Evolutionary conservation across 2,329 filamentous ascomycete species (phyloP), one percentile per base, ranked within the genome.

Genomic region (Aspergillus quadrilineatus): DNA sequence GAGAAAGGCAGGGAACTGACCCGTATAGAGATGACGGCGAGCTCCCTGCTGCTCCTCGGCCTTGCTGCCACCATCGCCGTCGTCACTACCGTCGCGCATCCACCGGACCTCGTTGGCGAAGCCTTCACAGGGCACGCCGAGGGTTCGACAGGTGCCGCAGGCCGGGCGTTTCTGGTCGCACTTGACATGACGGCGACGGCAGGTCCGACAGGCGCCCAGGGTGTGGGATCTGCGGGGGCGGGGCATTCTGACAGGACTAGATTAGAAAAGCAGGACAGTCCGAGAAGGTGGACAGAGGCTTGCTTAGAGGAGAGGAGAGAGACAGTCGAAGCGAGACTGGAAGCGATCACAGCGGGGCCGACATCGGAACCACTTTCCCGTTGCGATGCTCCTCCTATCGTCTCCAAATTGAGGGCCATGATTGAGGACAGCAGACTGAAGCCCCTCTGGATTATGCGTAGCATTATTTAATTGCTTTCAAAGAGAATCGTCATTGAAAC

Each of bases 151-250:
- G 1, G 63, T 72, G 14, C 65, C 60, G 53, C 72, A 74, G 3
- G 59, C 56, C 26, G 72, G 71, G 36, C 65, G 64, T 54, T 63
- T 66, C 49, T 73, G 70, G 46, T 74, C 72, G 52, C 72, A 74
- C 63, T 72, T 73, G 32, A 72, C 65, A 59, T 73, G 70, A 32
- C 70, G 68, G 17, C 67, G 65, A 29, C 71, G 67, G 55, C 71
- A 74, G 12, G 68, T 72, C 43, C 58, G 66, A 55, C 72, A 74
- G 14, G 68, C 71, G 39, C 70, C 71, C 12, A 73, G 57, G 1
- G 65, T 60, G 58, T 73, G 70, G 34, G 67, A 65, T 58, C 68
- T 64, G 42, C 67, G 68, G 55, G 59, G 12, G 15, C 58, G 53
- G 37, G 37, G 39, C 34, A 37, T 42, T 42, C 39, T 22, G 10